Conservation (phyloP, 2,329 filamentous ascomycete species). For the Colletotrichum eremochloae region DNA sequence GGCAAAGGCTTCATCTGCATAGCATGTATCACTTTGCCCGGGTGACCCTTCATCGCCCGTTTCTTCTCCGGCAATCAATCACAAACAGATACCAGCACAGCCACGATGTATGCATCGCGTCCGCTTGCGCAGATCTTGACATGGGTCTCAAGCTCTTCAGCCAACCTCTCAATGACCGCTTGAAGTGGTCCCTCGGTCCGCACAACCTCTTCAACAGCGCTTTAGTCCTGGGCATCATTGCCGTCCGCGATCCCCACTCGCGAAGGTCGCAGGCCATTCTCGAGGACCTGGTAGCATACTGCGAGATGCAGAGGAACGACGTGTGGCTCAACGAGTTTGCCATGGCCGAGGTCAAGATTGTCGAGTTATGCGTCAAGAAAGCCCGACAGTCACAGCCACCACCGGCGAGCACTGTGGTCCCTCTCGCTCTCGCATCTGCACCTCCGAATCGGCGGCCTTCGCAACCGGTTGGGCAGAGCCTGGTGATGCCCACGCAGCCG, state of each 20-base stretch:
- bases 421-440: slow-evolving; percentile 8
- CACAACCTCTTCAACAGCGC: slow-evolving; percentile 59
- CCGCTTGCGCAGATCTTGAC: slow-evolving; percentile 56
- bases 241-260: slow-evolving; percentile 49
- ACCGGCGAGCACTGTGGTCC: neutral
- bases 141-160: slow-evolving; percentile 52
- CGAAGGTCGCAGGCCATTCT: slow-evolving; percentile 50
- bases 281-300: slow-evolving; percentile 56
- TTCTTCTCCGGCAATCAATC: slow-evolving; percentile 55
- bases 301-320: slow-evolving; percentile 56
- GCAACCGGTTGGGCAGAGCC: neutral
- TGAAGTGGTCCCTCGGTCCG: slow-evolving; percentile 52
- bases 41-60: slow-evolving; percentile 56
- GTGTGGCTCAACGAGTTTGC: slow-evolving; percentile 57
- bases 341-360: slow-evolving; percentile 56
- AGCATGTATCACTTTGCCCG: slow-evolving; percentile 56
- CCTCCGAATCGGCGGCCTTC: neutral
- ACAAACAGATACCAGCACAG: slow-evolving; percentile 55
- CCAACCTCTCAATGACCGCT: slow-evolving; percentile 50
- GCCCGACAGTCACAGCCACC: slow-evolving; percentile 37
- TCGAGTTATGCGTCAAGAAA: slow-evolving; percentile 55
- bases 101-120: slow-evolving; percentile 56
- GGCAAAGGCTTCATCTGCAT: slow-evolving; percentile 56
- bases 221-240: slow-evolving; percentile 52
- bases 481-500: slow-evolving; percentile 10